Percentiles rank a stretch among this genome's conserved stretches.
phyloP scores from a whole-genome alignment of 106 monocot genomes.

The Iris macrosiphon region DNA sequence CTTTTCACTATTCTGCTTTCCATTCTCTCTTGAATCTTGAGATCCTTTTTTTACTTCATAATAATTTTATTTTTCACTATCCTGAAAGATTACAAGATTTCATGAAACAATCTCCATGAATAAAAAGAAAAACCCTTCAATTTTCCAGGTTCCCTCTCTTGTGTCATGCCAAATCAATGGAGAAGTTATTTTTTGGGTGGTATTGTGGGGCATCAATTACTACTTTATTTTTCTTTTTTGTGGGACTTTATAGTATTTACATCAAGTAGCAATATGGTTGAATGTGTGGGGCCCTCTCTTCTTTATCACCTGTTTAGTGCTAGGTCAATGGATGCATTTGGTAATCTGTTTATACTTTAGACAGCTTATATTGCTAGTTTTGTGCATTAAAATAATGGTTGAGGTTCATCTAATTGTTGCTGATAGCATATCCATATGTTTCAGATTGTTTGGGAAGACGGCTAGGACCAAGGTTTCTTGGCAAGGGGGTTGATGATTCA shows the following conservation, averaged over 20 bases:
- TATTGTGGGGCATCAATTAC: neutral
- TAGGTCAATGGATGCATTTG: neutral
- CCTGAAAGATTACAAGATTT: too few relatives aligned
- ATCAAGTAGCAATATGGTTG: neutral
- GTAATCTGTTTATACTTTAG: neutral
- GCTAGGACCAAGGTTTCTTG: conserved; percentile 75
- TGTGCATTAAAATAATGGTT: conserved; percentile 1
- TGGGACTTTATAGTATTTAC: neutral
- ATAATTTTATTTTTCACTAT: too few relatives aligned
- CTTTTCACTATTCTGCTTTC: too few relatives aligned
- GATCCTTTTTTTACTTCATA: too few relatives aligned
- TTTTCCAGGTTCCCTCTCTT: too few relatives aligned
- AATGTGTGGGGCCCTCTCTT: neutral
- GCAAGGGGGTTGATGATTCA: conserved; percentile 53
- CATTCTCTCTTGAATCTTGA: too few relatives aligned
- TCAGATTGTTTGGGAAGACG: conserved; percentile 91
- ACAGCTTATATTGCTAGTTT: neutral
- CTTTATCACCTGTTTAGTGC: neutral
- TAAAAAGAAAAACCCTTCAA: too few relatives aligned
- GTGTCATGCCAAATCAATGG: too few relatives aligned
- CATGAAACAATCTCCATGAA: too few relatives aligned
- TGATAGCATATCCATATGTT: neutral
- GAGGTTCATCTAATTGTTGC: conserved; percentile 1
- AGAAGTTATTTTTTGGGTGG: too few relatives aligned
- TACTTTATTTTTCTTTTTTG: neutral